Evolutionary conservation across 2,329 filamentous ascomycete genomes (phyloP).

Genomic region (Sphaceloma murrayae): DNA sequence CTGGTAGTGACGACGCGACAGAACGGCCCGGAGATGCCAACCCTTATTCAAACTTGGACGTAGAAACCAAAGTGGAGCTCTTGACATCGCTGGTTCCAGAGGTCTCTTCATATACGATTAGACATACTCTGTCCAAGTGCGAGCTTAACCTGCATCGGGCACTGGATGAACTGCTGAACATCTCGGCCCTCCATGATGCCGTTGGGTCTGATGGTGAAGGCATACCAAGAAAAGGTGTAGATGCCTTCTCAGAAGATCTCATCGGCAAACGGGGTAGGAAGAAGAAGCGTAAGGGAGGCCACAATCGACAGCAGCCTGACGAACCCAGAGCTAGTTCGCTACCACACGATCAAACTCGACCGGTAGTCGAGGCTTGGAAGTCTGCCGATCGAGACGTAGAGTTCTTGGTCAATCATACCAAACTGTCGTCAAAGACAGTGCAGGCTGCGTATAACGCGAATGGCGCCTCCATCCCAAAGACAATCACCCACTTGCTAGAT

Average conservation of each 20-base stretch:
- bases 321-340: constrained; percentile 28
- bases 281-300: constrained; percentile 36
- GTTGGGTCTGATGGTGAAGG: constrained; percentile 40
- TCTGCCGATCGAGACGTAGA: constrained; percentile 48
- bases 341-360: constrained; percentile 22
- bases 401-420: constrained; percentile 45
- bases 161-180: constrained; percentile 71
- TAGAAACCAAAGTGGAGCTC: constrained; percentile 52
- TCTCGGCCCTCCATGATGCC: constrained; percentile 64
- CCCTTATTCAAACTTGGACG: constrained; percentile 37
- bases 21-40: constrained; percentile 22
- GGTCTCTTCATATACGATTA: constrained; percentile 52
- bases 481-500: constrained; percentile 47
- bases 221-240: constrained; percentile 58
- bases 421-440: constrained; percentile 39
- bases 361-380: constrained; percentile 48
- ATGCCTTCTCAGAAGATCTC: constrained; percentile 61
- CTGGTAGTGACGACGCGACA: constrained; percentile 20
- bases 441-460: constrained; percentile 51
- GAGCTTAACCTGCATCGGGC: constrained; percentile 58
- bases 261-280: constrained; percentile 37
- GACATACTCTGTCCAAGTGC: constrained; percentile 56
- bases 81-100: constrained; percentile 66
- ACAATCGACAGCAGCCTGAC: no score
- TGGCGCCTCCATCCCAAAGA: constrained; percentile 45